A percentile compares a stretch with the other conserved stretches of the same genome.
Evolutionary conservation across 2,329 filamentous ascomycete species (phyloP).

Genomic region (Monilinia fructigena): DNA sequence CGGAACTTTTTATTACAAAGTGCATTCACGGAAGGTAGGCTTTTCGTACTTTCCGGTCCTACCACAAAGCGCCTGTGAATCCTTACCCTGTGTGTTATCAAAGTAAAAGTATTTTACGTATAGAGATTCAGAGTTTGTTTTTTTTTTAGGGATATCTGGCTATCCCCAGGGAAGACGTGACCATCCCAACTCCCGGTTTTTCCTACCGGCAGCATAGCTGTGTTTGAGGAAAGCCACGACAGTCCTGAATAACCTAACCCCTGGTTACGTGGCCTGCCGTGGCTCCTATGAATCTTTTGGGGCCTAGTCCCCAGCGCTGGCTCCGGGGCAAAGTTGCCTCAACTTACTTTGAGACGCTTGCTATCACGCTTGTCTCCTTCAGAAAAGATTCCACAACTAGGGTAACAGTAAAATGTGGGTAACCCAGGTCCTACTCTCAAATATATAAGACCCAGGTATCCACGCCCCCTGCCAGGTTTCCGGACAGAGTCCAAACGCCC

Average conservation of each 20-base stretch:
- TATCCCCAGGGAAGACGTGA: slow-evolving; percentile 47
- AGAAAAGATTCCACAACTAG: slow-evolving; percentile 45
- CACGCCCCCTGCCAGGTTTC: slow-evolving; percentile 20
- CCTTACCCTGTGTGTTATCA: not conserved
- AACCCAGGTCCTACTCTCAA: not conserved
- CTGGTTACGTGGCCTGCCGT: not conserved
- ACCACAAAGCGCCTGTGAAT: not conserved
- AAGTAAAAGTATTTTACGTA: not conserved
- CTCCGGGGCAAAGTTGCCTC: slow-evolving; percentile 53
- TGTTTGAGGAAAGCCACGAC: not conserved
- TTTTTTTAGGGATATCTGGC: slow-evolving; percentile 26
- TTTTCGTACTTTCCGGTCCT: not conserved
- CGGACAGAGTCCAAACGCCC: slow-evolving; percentile 24
- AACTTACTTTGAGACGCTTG: slow-evolving; percentile 43
- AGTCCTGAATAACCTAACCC: not conserved
- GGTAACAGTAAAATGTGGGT: not conserved
- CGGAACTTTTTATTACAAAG: not conserved
- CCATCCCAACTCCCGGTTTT: slow-evolving; percentile 47
- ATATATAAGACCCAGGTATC: not conserved
- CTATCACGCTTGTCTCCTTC: slow-evolving; percentile 60
- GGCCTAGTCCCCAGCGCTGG: slow-evolving; percentile 58
- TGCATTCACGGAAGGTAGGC: not conserved
- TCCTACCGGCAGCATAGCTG: not conserved
- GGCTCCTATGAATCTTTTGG: slow-evolving; percentile 43
- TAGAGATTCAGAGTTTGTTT: slow-evolving; percentile 4